phyloP scores from a whole-genome alignment of 306 rosid genomes.

The Begonia masoniana region DNA sequence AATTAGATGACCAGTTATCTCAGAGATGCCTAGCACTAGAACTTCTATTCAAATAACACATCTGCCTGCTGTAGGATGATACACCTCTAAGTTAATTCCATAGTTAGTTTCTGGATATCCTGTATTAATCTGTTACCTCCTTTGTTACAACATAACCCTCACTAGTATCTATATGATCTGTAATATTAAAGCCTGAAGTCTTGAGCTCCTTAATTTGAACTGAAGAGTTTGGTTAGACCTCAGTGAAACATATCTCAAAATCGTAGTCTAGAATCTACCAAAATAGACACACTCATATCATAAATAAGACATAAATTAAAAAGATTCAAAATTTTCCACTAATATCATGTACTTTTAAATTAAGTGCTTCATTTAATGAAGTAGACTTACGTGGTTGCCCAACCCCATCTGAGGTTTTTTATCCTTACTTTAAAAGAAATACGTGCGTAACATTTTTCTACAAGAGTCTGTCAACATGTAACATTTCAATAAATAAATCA shows the following conservation, averaged over 20 bases:
- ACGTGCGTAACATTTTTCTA: background rate
- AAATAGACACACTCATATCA: no score
- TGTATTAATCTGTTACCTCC: conserved; percentile 7
- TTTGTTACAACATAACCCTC: background rate
- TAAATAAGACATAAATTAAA: no score
- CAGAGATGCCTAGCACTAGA: conserved; percentile 49
- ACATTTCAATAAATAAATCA: background rate
- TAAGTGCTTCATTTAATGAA: no score
- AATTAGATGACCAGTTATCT: conserved; percentile 50
- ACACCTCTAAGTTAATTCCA: conserved; percentile 11
- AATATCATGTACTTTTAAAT: no score
- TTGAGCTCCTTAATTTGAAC: no score
- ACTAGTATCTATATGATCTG: no score
- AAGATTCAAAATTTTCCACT: no score
- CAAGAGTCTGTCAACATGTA: background rate
- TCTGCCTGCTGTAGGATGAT: conserved; percentile 56
- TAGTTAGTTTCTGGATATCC: no score
- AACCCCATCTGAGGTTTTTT: background rate
- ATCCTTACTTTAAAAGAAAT: background rate
- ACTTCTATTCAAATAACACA: conserved; percentile 33
- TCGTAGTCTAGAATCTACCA: no score
- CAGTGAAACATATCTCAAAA: no score
- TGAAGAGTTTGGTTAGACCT: no score
- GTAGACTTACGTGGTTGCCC: background rate
- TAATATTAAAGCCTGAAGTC: no score